Evolutionary conservation across 2,329 filamentous ascomycete genomes (phyloP), one percentile per base, ranked within the genome.

Genomic region (Decorospora gaudefroyi): DNA sequence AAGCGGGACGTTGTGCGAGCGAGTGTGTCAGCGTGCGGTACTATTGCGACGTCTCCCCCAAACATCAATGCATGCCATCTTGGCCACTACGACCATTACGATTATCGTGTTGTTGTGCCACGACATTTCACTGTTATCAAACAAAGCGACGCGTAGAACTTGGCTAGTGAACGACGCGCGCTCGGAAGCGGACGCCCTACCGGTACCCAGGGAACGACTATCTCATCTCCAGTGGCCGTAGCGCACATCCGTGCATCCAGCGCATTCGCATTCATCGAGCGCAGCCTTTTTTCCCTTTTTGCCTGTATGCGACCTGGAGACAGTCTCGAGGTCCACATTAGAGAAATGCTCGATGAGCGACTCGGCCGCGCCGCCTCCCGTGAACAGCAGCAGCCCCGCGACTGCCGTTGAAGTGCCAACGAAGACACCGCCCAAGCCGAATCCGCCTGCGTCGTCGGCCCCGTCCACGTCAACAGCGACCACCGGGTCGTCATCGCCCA

Each of bases 311-410:
- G 55, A 56, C 55, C 55, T 52, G 52, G 42, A 51, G 46, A 42
- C 41, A 36, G 39, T 45, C 46, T 39, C 48, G 36, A 47, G 51
- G 52, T 45, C 26, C 43, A 47, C 22, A 26, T n/a, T 31, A 41
- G 40, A 56, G 44, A 53, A 39, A 62, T 62, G 59, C 53, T 51
- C 58, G 51, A 62, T 62, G 59, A 60, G 46, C 59, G 40, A 42
- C 43, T 43, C 52, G 51, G 49, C 40, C 38, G 39, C 52, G 55
- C 44, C 49, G 53, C 49, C 51, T 42, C 27, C 32, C 44, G 55
- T 47, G 26, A 43, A 35, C 49, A 42, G 42, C 49, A 47, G 41
- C 53, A 59, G 54, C 57, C 54, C 57, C 48, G 42, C 53, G 53
- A 42, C 46, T 42, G 51, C 51, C 53, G 50, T 51, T 45, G 42